These are phyloP conservation scores for Coemansia asiatica DNA, from an alignment of 192 early-diverging fungal genomes.

Conservation along the genomic window DNA sequence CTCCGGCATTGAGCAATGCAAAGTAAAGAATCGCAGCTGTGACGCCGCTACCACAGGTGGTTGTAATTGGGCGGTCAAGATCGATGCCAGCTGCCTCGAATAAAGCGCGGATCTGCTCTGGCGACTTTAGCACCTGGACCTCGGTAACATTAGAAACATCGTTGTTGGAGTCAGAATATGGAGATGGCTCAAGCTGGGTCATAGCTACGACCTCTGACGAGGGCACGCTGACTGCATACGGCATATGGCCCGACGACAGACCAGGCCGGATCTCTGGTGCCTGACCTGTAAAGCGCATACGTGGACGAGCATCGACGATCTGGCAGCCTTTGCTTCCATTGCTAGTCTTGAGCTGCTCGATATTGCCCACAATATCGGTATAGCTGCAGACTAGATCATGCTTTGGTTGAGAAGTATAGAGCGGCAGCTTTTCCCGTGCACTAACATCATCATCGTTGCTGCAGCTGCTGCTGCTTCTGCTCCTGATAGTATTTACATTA, in stretches of 20 bases:
- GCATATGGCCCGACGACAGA: conserved; percentile 81
- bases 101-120: conserved; percentile 58
- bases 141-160: no score
- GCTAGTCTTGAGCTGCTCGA: conserved; percentile 39
- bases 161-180: no score
- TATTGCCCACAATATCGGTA: conserved; percentile 58
- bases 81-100: conserved; percentile 67
- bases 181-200: conserved; percentile 49
- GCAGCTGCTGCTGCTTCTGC: no score
- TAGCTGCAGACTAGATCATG: conserved; percentile 58
- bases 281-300: conserved; percentile 58
- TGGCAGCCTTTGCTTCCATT: conserved; percentile 35
- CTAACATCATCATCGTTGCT: no score
- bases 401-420: conserved; percentile 26
- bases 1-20: conserved; percentile 70
- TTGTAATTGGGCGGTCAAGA: conserved; percentile 67
- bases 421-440: no score
- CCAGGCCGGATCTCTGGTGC: conserved; percentile 78
- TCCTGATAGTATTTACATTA: no score
- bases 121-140: conserved; percentile 43
- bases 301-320: conserved; percentile 74
- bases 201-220: conserved; percentile 63
- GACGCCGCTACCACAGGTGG: conserved; percentile 88
- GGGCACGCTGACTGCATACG: conserved; percentile 75
- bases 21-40: conserved; percentile 82